Conservation (phyloP, 2,329 filamentous ascomycete genomes). For the Tolypocladium ophioglossoides region DNA sequence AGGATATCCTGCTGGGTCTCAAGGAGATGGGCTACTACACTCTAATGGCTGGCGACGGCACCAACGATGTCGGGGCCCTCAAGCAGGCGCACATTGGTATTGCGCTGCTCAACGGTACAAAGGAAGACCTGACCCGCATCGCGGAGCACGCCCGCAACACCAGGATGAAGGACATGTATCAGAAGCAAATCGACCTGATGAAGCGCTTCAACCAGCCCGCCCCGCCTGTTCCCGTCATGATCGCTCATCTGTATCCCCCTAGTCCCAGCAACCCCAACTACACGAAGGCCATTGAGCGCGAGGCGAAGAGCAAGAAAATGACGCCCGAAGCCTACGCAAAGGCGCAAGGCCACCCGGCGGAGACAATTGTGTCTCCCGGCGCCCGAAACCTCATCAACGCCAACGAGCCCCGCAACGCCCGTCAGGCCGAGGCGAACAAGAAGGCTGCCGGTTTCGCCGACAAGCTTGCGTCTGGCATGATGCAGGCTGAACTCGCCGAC, state of each 20-base stretch:
- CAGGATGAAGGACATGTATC: conserved; percentile 97
- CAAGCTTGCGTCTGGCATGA: conserved; percentile 74
- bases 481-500: conserved; percentile 81
- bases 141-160: conserved; percentile 88
- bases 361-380: conserved; percentile 56
- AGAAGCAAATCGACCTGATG: conserved; percentile 91
- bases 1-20: conserved; percentile 91
- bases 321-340: conserved; percentile 47
- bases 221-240: conserved; percentile 84
- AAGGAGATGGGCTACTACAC: conserved; percentile 98
- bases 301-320: conserved; percentile 69
- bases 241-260: conserved; percentile 89
- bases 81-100: conserved; percentile 98
- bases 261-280: conserved; percentile 90
- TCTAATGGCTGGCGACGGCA: conserved; percentile 96
- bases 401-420: conserved; percentile 10
- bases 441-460: conserved; percentile 75
- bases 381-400: conserved; percentile 40
- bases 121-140: conserved; percentile 83
- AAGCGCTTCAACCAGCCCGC: conserved; percentile 85
- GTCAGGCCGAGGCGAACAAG: conserved; percentile 52
- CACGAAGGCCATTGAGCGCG: conserved; percentile 79
- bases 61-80: conserved; percentile 92
- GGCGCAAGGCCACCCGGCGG: conserved; percentile 40
- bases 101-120: conserved; percentile 87